Evolutionary conservation across 139 green algal species (phyloP), one percentile per base, ranked within the genome.

Genomic region (Ettlia oleoabundans): DNA sequence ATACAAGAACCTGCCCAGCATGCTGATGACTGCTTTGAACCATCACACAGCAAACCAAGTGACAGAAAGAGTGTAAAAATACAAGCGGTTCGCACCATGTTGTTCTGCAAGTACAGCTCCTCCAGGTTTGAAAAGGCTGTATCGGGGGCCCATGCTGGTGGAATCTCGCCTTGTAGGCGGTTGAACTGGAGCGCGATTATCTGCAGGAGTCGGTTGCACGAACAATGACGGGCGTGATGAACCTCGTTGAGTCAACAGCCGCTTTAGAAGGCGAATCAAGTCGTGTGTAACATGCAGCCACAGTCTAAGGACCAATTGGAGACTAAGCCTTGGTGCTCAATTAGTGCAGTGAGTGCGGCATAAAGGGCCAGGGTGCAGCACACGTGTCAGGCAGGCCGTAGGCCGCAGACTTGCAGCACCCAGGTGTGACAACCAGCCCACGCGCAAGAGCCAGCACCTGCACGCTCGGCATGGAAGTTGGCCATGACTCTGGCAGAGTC

Each of bases 61-160:
- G n/a, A n/a, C n/a, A n/a, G 47, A 58, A 58, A 58, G 10, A 15
- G 47, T 15, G 10, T 58, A 15, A 10, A 58, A 58, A 58, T 10
- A 10, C 10, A 58, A 24, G 47, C 55, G 55, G 21, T n/a, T 24
- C 73, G 0, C 73, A 80, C 73, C 73, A 22, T n/a, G 75, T 81
- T 81, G 38, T 43, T 41, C 38, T 81, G 75, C 38, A 81, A 30
- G 40, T 81, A 81, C 4, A 81, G 40, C 58, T 81, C 75, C 18
- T 81, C 55, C 28, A 81, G 75, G 15, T 47, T 35, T 3, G 40
- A 28, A 7, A 81, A 61, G 1, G 38, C 19, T 3, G 24, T 55
- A 1, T 6, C 8, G 2, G 13, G 15, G 0, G n/a, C 40, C 75
- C 75, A 81, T 4, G 58, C 58, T 1, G 3, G 15, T 2, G 75